phyloP scores from a whole-genome alignment of 495 filamentous ascomycete genomes.

The Usnea hakonensis region DNA sequence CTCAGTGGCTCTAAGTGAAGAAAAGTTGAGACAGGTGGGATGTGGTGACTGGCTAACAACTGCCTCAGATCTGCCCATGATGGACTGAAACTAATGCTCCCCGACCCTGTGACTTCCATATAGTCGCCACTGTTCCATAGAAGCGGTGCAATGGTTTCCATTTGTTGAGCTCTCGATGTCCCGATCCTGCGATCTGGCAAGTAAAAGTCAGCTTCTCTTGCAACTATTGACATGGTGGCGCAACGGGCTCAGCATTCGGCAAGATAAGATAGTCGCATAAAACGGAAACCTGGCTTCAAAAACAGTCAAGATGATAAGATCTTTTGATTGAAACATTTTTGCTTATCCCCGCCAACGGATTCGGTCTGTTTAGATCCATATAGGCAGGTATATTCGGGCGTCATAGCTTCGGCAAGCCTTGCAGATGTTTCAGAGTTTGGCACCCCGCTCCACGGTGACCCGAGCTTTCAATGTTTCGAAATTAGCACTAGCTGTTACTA shows the following conservation, averaged over 20 bases:
- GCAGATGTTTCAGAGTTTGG: slow-evolving; percentile 15
- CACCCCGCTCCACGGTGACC: background rate
- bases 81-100: background rate
- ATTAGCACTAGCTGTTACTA: slow-evolving; percentile 13
- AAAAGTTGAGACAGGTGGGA: background rate
- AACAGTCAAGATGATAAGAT: background rate
- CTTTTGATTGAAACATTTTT: background rate
- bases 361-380: background rate
- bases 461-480: slow-evolving; percentile 10
- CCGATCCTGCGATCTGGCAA: slow-evolving; percentile 11
- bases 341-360: slow-evolving; percentile 1
- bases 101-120: slow-evolving; percentile 1
- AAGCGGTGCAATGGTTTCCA: slow-evolving; percentile 10
- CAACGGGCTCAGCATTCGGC: slow-evolving; percentile 2
- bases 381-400: slow-evolving; percentile 7
- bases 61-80: background rate
- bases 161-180: slow-evolving; percentile 4
- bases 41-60: slow-evolving; percentile 5
- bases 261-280: slow-evolving; percentile 11
- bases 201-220: background rate
- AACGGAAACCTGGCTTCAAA: background rate
- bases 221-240: slow-evolving; percentile 4
- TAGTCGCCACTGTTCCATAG: background rate
- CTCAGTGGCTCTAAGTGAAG: background rate
- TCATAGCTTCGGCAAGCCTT: slow-evolving; percentile 13